Evolutionary conservation across 768 basidiomycete species (phyloP), one percentile per base, ranked within the genome.

Genomic region (Strobilomyces echinocephalus): DNA sequence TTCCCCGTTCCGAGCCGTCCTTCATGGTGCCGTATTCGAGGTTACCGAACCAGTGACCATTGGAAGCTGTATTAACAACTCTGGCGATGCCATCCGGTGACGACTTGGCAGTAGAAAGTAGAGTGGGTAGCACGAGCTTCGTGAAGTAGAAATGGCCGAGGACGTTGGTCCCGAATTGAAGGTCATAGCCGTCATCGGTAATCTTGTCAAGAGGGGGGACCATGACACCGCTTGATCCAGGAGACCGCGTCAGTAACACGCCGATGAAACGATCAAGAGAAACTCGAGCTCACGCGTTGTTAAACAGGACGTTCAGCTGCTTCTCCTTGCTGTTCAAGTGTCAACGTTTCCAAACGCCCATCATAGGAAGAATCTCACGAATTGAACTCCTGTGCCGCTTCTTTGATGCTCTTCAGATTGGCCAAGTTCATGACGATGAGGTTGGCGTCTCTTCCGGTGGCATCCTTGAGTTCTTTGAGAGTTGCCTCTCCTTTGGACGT

Each of bases 101-200:
- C 9, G 66, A 58, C 34, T 66, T 68, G 16, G 76, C 73, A 2
- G 73, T 76, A 4, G 70, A 67, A 20, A 68, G 53, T 2, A 75
- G 60, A 4, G 59, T 53, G 0, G 76, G 74, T 3, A 75, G 55
- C 0, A 85, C 74, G 15, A 78, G 70, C 42, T 72, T 69, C 2
- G 83, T 85, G 53, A 88, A 74, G 60, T 80, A 76, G 61, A 77
- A 83, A 60, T 82, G 86, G 75, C 24, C 24, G 24, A 24, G 24
- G 24, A 24, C 24, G 24, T 24, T 24, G 24, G 24, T 24, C 24
- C 24, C 82, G 50, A 81, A 84, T 49, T 71, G 74, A 24, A 79
- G 61, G 58, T 83, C 82, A 51, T 78, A 77, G 0, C 72, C 70
- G 26, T 77, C 69, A 1, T 60, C 65, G 0, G 75, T 77, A 8